These are phyloP conservation scores for Dalbergia cochinchinensis DNA, from an alignment of 306 rosid species.

Conservation along the genomic window DNA sequence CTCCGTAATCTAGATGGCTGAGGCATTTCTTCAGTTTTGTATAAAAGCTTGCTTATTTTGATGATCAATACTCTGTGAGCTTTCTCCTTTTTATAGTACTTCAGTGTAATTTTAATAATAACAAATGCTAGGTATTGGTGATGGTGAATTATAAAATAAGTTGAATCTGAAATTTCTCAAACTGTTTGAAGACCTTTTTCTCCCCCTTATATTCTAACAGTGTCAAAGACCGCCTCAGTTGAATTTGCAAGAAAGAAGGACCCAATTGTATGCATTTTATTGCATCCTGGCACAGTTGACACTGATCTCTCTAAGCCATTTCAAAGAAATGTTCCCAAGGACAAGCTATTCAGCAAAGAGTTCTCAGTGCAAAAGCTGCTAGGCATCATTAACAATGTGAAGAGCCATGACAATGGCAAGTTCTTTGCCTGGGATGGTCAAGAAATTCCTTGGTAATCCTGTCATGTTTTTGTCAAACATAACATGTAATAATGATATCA, in stretches of 20 bases:
- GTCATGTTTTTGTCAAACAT: background rate
- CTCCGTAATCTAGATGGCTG: background rate
- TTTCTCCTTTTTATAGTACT: background rate
- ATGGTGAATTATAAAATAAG: conserved; percentile 22
- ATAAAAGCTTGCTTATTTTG: conserved; percentile 10
- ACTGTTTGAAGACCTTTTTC: conserved; percentile 14
- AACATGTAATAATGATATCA: conserved; percentile 33
- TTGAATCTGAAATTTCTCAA: conserved; percentile 36
- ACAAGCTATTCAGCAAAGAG: conserved; percentile 81
- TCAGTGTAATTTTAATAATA: background rate
- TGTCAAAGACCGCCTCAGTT: conserved; percentile 73
- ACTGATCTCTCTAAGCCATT: conserved; percentile 94
- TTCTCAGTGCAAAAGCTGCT: conserved; percentile 84
- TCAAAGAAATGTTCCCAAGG: conserved; percentile 85
- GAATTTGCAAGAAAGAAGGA: conserved; percentile 88
- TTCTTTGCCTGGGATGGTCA: conserved; percentile 98
- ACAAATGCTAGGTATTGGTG: conserved; percentile 4
- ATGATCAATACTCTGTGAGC: background rate
- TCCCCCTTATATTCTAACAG: conserved; percentile 50
- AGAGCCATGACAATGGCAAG: conserved; percentile 81
- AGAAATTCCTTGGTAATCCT: conserved; percentile 89
- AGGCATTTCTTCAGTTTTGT: conserved; percentile 16
- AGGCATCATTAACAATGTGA: conserved; percentile 68
- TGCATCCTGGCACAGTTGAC: conserved; percentile 99
- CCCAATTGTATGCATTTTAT: conserved; percentile 72